Evolutionary conservation across 345 rosid species (phyloP).

Genomic region (Hibiscus trionum): DNA sequence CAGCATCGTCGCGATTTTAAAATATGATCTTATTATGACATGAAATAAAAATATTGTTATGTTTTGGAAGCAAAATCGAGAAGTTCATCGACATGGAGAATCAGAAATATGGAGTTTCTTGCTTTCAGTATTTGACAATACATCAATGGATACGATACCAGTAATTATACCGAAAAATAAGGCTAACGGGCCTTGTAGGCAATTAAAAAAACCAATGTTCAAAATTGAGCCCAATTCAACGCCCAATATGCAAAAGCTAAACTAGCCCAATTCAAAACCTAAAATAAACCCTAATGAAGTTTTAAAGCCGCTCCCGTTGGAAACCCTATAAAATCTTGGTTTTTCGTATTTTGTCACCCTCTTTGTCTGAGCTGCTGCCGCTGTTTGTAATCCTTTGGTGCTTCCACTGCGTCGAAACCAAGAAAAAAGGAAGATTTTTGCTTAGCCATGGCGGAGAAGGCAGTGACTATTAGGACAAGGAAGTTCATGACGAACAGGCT

Average conservation of each 20-base stretch:
- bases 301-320: neutral
- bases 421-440: neutral
- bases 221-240: neutral
- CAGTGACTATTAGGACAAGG: slow-evolving; percentile 46
- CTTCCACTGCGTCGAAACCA: neutral
- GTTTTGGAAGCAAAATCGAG: too few species aligned
- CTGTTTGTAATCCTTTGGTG: neutral
- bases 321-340: neutral
- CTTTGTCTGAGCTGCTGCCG: neutral
- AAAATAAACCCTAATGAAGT: neutral
- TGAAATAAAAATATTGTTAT: too few species aligned
- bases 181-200: neutral
- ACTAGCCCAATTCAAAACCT: neutral
- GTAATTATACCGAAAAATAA: neutral
- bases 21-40: too few species aligned
- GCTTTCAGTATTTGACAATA: too few species aligned
- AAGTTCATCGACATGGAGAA: too few species aligned
- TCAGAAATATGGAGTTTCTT: too few species aligned
- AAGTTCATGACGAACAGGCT: slow-evolving; percentile 58
- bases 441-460: slow-evolving; percentile 41
- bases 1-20: too few species aligned
- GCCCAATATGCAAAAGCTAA: neutral
- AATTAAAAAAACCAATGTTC: neutral
- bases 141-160: too few species aligned
- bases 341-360: neutral